These are phyloP conservation scores for Chaetomium globosum DNA, from an alignment of 2,329 filamentous ascomycete species.

Conservation along the genomic window DNA sequence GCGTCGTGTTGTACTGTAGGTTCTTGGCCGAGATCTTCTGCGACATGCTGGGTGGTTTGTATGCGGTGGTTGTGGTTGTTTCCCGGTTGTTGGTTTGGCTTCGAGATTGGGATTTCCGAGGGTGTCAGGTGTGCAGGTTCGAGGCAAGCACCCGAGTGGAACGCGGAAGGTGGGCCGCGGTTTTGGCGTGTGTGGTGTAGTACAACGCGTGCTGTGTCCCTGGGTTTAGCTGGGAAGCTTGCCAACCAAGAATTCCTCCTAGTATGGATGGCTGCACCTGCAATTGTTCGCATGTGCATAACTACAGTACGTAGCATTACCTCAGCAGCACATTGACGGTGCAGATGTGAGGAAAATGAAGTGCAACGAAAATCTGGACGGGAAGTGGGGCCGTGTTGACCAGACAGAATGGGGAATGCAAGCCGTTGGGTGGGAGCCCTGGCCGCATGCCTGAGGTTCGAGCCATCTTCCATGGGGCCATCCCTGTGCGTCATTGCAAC, in stretches of 20 bases:
- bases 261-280: not conserved
- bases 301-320: too few species aligned
- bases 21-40: constrained; percentile 70
- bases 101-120: not conserved
- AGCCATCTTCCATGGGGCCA: not conserved
- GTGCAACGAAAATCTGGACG: not conserved
- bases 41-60: constrained; percentile 24
- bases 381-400: not conserved
- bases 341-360: not conserved
- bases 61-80: not conserved
- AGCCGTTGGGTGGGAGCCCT: not conserved
- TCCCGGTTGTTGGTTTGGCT: not conserved
- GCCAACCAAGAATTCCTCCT: not conserved
- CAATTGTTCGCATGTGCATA: not conserved
- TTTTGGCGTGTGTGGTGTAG: not conserved
- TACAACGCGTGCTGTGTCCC: not conserved
- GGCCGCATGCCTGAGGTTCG: not conserved
- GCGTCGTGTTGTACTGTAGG: constrained; percentile 63
- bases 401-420: not conserved
- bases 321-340: too few species aligned
- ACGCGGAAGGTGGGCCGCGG: not conserved
- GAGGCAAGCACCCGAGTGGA: not conserved
- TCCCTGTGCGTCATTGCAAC: not conserved
- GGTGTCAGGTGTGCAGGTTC: not conserved
- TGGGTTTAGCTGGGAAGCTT: not conserved